These are phyloP conservation scores for Saccharum hybrid DNA, from an alignment of 202 grass and related monocot genomes.

Conservation along the genomic window DNA sequence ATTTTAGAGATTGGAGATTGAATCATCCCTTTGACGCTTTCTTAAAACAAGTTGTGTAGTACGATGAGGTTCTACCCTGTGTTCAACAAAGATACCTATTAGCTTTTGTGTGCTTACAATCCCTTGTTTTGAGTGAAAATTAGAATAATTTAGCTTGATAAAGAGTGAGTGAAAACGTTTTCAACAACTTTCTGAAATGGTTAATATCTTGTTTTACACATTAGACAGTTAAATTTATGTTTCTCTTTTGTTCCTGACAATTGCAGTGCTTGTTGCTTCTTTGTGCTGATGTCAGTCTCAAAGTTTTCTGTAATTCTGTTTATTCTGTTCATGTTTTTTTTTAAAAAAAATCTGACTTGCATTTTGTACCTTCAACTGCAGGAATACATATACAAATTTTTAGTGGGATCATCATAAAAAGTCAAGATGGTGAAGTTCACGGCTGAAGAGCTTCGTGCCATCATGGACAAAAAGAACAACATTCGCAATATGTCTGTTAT, in stretches of 20 bases:
- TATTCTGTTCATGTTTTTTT: not conserved
- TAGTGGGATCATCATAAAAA: slow-evolving; percentile 16
- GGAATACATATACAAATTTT: slow-evolving; percentile 32
- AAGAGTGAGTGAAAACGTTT: not conserved
- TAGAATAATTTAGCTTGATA: not conserved
- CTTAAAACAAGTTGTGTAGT: not conserved
- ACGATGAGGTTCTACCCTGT: not conserved
- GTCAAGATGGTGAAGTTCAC: slow-evolving; percentile 69
- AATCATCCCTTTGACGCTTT: not conserved
- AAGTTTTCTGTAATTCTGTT: not conserved
- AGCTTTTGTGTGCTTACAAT: not conserved
- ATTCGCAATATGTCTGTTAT: slow-evolving; percentile 73
- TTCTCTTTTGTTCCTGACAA: not conserved
- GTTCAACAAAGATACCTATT: not conserved
- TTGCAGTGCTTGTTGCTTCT: not conserved
- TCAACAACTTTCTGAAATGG: not conserved
- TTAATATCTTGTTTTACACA: not conserved
- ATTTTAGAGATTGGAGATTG: not conserved
- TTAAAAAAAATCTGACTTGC: not conserved
- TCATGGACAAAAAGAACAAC: slow-evolving; percentile 69
- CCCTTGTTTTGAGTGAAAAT: not conserved
- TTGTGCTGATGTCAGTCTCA: not conserved
- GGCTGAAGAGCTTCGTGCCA: slow-evolving; percentile 53
- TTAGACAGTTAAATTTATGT: not conserved
- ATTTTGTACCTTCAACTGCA: slow-evolving; percentile 2